Percentiles rank a stretch among this genome's conserved stretches.
phyloP scores from a whole-genome alignment of 306 rosid species.

The Cucurbita argyrosperma region DNA sequence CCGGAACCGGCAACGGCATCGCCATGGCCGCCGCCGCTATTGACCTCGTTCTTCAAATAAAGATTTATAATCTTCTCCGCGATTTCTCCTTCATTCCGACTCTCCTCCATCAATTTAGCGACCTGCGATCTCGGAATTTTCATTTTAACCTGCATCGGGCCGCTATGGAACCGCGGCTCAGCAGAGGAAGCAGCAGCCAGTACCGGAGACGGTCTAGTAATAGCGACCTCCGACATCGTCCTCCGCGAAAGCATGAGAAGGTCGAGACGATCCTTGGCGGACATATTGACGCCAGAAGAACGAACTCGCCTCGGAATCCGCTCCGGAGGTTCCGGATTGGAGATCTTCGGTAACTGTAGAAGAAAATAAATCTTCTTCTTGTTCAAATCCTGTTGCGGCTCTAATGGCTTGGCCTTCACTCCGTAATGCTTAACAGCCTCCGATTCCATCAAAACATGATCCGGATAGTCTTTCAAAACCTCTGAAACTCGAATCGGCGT shows the following conservation, averaged over 20 bases:
- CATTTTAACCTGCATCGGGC: conserved; percentile 39
- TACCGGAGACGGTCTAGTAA: neutral
- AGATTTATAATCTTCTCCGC: conserved; percentile 41
- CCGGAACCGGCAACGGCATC: neutral
- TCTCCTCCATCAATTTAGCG: conserved; percentile 52
- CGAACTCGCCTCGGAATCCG: conserved; percentile 30
- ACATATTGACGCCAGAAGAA: conserved; percentile 40
- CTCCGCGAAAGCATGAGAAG: conserved; percentile 67
- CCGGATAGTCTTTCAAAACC: conserved; percentile 49
- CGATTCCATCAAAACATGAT: conserved; percentile 47
- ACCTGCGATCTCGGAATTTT: conserved; percentile 64
- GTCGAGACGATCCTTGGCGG: conserved; percentile 73
- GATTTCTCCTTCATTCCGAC: conserved; percentile 34
- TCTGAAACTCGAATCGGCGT: conserved; percentile 44
- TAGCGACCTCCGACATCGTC: conserved; percentile 44
- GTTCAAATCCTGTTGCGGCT: conserved; percentile 39
- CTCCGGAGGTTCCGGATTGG: neutral
- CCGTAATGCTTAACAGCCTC: conserved; percentile 57
- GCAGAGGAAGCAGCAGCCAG: neutral
- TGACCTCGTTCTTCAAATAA: neutral
- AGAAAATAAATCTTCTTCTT: conserved; percentile 50
- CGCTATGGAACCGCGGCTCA: conserved; percentile 11
- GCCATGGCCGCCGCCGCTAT: neutral
- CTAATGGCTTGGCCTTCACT: conserved; percentile 55
- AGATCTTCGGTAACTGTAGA: conserved; percentile 32